These are phyloP conservation scores for Neurospora intermedia DNA, from an alignment of 495 filamentous ascomycete species.

Conservation along the genomic window DNA sequence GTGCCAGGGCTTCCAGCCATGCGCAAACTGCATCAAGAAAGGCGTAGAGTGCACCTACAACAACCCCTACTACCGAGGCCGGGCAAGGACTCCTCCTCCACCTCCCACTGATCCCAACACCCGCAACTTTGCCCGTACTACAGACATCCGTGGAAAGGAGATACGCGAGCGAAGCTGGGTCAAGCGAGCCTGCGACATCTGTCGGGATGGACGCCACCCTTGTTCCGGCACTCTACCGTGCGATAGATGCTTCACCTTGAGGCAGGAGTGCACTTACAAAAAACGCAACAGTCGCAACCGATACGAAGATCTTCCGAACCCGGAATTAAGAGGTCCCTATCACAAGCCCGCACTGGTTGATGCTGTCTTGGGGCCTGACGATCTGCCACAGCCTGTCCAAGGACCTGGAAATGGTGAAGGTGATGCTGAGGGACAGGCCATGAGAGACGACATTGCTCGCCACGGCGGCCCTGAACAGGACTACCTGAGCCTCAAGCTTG, in stretches of 20 bases:
- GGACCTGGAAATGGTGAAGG: not conserved
- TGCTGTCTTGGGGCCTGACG: not conserved
- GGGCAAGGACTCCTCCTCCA: slow-evolving; percentile 9
- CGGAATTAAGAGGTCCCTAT: not conserved
- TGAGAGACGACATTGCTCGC: not conserved
- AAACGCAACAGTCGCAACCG: not conserved
- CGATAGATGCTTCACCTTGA: slow-evolving; percentile 8
- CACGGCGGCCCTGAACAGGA: not conserved
- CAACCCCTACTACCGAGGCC: slow-evolving; percentile 7
- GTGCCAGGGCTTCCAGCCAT: slow-evolving; percentile 15
- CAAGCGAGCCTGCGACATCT: slow-evolving; percentile 14
- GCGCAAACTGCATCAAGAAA: slow-evolving; percentile 10
- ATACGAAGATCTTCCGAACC: not conserved
- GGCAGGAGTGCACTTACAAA: slow-evolving; percentile 14
- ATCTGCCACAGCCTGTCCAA: not conserved
- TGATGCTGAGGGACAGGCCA: not conserved
- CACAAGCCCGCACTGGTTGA: not conserved
- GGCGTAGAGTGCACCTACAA: slow-evolving; percentile 11
- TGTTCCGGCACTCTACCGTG: slow-evolving; percentile 16
- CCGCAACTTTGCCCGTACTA: slow-evolving; percentile 4
- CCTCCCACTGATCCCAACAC: slow-evolving; percentile 6
- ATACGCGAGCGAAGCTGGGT: slow-evolving; percentile 10
- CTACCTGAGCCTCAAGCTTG: slow-evolving; percentile 3
- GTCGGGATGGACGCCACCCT: not conserved
- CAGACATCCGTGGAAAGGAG: slow-evolving; percentile 4